Conservation (phyloP, 139 green algal genomes). For the Spirogloea muscicola region DNA sequence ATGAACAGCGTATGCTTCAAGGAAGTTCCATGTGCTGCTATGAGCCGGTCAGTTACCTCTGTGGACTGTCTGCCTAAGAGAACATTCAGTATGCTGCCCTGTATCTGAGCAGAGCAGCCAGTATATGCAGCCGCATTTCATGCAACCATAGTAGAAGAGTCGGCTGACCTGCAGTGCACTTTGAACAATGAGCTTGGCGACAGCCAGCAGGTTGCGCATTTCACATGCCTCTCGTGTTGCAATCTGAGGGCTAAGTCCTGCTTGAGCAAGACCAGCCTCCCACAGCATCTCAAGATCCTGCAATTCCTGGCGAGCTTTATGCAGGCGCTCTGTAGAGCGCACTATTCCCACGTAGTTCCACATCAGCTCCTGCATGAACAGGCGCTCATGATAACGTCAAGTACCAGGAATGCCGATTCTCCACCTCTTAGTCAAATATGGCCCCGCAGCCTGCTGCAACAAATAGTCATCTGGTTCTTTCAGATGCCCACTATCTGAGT, state of each 20-base stretch:
- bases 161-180: too few relatives aligned
- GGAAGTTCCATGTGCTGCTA: too few relatives aligned
- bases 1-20: too few relatives aligned
- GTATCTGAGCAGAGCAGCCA: too few relatives aligned
- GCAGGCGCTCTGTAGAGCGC: not conserved
- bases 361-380: not conserved
- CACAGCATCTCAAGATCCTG: conserved; percentile 72
- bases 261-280: not conserved
- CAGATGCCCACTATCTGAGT: not conserved
- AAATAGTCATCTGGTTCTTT: not conserved
- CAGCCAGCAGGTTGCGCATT: conserved; percentile 81
- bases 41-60: too few relatives aligned
- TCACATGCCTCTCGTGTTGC: conserved; percentile 66
- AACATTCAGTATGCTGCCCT: too few relatives aligned
- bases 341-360: conserved; percentile 1
- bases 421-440: conserved; percentile 11
- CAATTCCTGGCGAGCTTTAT: conserved; percentile 62
- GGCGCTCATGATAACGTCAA: conserved; percentile 54
- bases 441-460: not conserved
- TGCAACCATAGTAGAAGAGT: too few relatives aligned
- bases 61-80: too few relatives aligned
- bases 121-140: too few relatives aligned
- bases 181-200: conserved; percentile 75
- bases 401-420: not conserved
- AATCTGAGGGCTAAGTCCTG: not conserved